Evolutionary conservation across 495 filamentous ascomycete species (phyloP).

Genomic region (Xylaria venustula): DNA sequence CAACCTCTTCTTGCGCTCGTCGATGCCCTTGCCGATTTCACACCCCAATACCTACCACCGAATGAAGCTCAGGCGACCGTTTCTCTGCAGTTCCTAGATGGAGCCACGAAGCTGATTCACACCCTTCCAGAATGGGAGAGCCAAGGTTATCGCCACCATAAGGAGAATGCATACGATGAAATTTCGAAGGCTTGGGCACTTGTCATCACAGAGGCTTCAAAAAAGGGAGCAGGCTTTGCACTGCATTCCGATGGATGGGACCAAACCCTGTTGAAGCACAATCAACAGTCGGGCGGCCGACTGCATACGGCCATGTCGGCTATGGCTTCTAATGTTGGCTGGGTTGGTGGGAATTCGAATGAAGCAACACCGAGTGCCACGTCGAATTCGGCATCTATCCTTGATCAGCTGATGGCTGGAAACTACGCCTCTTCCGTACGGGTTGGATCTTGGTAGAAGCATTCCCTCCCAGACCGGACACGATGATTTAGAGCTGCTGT

Average conservation of each 20-base stretch:
- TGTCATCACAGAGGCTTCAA: slow-evolving; percentile 87
- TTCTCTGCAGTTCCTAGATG: slow-evolving; percentile 83
- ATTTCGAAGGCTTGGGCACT: slow-evolving; percentile 90
- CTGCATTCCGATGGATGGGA: slow-evolving; percentile 95
- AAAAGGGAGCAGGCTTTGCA: slow-evolving; percentile 85
- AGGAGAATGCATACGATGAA: slow-evolving; percentile 93
- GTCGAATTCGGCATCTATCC: slow-evolving; percentile 53
- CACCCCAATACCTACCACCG: slow-evolving; percentile 90
- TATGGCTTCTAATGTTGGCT: slow-evolving; percentile 70
- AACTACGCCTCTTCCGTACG: slow-evolving; percentile 74
- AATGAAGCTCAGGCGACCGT: slow-evolving; percentile 76
- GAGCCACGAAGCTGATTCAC: slow-evolving; percentile 86
- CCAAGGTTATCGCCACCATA: slow-evolving; percentile 82
- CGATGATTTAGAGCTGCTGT: neutral
- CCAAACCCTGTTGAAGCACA: slow-evolving; percentile 81
- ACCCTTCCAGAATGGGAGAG: slow-evolving; percentile 83
- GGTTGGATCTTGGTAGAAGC: slow-evolving; percentile 25
- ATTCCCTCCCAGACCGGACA: no score
- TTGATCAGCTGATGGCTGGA: slow-evolving; percentile 76
- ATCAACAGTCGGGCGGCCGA: slow-evolving; percentile 79
- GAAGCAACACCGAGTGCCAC: slow-evolving; percentile 21
- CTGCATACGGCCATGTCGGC: slow-evolving; percentile 78
- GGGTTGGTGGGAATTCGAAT: slow-evolving; percentile 63
- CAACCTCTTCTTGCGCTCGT: slow-evolving; percentile 76
- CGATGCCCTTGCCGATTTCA: slow-evolving; percentile 89